phyloP scores from a whole-genome alignment of 352 stramenopile species.

The Elongisporangium undulatum region DNA sequence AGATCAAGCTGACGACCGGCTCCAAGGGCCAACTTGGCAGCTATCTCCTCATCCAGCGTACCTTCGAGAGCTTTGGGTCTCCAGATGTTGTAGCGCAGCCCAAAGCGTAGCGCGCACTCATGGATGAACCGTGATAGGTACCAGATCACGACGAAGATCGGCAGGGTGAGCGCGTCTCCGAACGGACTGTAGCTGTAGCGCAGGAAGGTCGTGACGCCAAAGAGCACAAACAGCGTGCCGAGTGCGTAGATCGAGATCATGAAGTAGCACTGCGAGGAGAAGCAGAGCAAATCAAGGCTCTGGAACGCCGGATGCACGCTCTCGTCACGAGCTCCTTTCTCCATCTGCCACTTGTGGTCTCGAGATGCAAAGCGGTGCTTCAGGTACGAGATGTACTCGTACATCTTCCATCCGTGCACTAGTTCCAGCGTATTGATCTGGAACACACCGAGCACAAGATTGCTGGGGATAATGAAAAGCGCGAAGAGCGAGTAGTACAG shows the following conservation, averaged over 20 bases:
- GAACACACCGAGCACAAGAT: slow-evolving; percentile 91
- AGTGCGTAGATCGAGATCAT: slow-evolving; percentile 78
- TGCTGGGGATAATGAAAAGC: slow-evolving; percentile 94
- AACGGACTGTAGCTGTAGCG: slow-evolving; percentile 93
- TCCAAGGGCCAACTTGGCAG: slow-evolving; percentile 92
- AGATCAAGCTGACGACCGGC: slow-evolving; percentile 92
- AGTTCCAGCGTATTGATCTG: slow-evolving; percentile 96
- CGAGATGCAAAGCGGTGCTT: slow-evolving; percentile 93
- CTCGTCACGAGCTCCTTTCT: slow-evolving; percentile 82
- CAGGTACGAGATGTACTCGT: slow-evolving; percentile 97
- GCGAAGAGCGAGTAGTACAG: slow-evolving; percentile 95
- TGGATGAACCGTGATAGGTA: slow-evolving; percentile 39
- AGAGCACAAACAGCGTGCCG: slow-evolving; percentile 90
- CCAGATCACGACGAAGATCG: slow-evolving; percentile 88
- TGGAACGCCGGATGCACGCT: slow-evolving; percentile 92
- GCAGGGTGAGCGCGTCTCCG: slow-evolving; percentile 86
- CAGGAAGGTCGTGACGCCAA: slow-evolving; percentile 93
- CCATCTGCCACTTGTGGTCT: slow-evolving; percentile 92
- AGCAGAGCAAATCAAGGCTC: slow-evolving; percentile 94
- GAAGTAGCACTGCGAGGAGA: slow-evolving; percentile 94
- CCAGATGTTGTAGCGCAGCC: slow-evolving; percentile 88
- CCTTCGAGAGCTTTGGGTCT: slow-evolving; percentile 89
- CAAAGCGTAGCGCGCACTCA: slow-evolving; percentile 48
- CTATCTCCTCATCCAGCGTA: slow-evolving; percentile 95
- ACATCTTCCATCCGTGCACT: slow-evolving; percentile 95